Percentiles rank a stretch among this genome's conserved stretches.
Evolutionary conservation across 2,329 filamentous ascomycete genomes (phyloP).

Genomic region (Ascochyta clinopodiicola): DNA sequence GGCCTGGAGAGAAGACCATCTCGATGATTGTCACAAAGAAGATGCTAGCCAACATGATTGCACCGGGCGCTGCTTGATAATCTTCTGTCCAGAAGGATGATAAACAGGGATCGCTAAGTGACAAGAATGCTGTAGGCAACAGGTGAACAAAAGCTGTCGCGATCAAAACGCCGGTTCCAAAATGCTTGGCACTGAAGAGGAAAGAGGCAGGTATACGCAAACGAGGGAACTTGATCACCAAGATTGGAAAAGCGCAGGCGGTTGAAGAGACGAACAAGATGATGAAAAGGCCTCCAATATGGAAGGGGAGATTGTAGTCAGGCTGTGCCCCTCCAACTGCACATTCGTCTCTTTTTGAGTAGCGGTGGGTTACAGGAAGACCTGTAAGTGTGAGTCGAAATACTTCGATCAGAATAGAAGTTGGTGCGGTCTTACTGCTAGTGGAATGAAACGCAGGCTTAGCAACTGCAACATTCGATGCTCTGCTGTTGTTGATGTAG

Average conservation of each 20-base stretch:
- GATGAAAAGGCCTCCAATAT: constrained; percentile 43
- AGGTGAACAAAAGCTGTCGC: constrained; percentile 84
- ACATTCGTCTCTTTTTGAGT: constrained; percentile 29
- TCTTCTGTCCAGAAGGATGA: constrained; percentile 63
- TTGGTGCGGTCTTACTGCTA: constrained; percentile 16
- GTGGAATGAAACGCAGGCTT: constrained; percentile 14
- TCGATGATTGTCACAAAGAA: constrained; percentile 68
- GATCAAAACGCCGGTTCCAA: constrained; percentile 77
- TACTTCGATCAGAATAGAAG: background rate
- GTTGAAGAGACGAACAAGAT: constrained; percentile 43
- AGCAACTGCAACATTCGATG: background rate
- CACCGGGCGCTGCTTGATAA: constrained; percentile 67
- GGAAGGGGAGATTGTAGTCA: constrained; percentile 39
- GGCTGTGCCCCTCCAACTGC: constrained; percentile 28
- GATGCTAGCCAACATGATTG: constrained; percentile 67
- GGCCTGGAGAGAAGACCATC: constrained; percentile 64
- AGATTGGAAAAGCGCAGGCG: constrained; percentile 67
- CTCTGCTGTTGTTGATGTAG: constrained; percentile 18
- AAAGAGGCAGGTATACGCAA: constrained; percentile 66
- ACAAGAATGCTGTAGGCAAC: constrained; percentile 64
- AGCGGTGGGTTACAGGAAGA: constrained; percentile 13
- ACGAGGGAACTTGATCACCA: constrained; percentile 65
- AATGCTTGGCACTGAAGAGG: constrained; percentile 64
- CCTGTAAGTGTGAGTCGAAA: constrained; percentile 7
- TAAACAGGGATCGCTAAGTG: constrained; percentile 55